Percentiles rank a stretch among this genome's conserved stretches.
Conservation (phyloP, 495 filamentous ascomycete genomes). For the Xylaria cubensis region DNA sequence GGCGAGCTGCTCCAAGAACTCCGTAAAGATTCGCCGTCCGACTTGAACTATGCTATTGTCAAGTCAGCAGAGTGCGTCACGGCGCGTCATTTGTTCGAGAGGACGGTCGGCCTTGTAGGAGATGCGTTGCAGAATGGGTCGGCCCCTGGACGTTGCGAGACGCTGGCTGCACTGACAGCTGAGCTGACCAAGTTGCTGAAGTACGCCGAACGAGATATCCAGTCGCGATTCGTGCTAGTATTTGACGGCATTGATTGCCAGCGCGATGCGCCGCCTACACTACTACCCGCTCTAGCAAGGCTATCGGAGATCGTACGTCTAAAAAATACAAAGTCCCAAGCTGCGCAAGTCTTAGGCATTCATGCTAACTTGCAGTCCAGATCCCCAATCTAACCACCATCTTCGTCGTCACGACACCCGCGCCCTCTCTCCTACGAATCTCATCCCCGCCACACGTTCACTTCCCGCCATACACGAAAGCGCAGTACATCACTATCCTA, state of each 20-base stretch:
- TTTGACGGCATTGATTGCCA: conserved; percentile 92
- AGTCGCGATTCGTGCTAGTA: conserved; percentile 72
- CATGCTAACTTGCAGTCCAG: conserved; percentile 54
- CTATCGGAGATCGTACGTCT: conserved; percentile 75
- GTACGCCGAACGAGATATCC: conserved; percentile 42
- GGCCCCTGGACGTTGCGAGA: conserved; percentile 69
- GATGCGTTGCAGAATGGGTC: conserved; percentile 53
- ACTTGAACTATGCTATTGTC: conserved; percentile 71
- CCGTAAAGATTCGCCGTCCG: conserved; percentile 19
- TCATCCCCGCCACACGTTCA: conserved; percentile 78
- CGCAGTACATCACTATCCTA: conserved; percentile 78
- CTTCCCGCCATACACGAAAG: conserved; percentile 84
- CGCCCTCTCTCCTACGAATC: conserved; percentile 72
- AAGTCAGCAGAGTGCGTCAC: conserved; percentile 88
- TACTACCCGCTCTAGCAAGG: conserved; percentile 82
- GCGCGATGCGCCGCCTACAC: conserved; percentile 76
- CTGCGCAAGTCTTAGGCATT: neutral
- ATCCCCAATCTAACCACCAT: conserved; percentile 80
- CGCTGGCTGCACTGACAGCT: conserved; percentile 73
- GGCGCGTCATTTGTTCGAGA: conserved; percentile 83
- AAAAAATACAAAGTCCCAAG: neutral
- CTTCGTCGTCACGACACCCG: conserved; percentile 77
- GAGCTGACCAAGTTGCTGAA: conserved; percentile 67
- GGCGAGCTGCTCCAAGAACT: conserved; percentile 60
- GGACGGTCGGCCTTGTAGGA: conserved; percentile 60